A percentile compares a stretch with the other conserved stretches of the same genome.
Conservation (phyloP, 2,329 filamentous ascomycete genomes). For the Juglanconis sp. region DNA sequence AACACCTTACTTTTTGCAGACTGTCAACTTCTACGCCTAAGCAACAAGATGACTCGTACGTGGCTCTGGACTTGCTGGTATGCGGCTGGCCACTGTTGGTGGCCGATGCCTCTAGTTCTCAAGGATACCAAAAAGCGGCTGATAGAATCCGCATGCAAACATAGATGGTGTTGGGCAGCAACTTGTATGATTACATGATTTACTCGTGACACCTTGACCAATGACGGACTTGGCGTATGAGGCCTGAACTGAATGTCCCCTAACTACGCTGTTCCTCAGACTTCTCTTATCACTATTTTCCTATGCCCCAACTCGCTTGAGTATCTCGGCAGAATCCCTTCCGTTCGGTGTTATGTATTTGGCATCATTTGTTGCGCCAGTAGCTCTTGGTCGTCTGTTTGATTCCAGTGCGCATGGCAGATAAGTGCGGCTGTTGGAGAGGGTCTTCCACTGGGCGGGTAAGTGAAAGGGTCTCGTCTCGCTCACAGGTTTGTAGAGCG, state of each 20-base stretch:
- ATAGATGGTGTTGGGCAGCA: constrained; percentile 1
- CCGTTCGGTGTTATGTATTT: too few relatives aligned
- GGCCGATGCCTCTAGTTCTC: constrained; percentile 10
- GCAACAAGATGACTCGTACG: constrained; percentile 2
- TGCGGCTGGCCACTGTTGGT: neutral
- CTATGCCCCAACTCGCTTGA: too few relatives aligned
- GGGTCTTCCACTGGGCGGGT: too few relatives aligned
- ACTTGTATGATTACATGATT: constrained; percentile 2
- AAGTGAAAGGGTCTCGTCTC: too few relatives aligned
- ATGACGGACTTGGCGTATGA: neutral
- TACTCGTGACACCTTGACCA: neutral
- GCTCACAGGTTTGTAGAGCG: too few relatives aligned
- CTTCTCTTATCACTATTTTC: neutral
- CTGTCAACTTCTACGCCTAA: constrained; percentile 56
- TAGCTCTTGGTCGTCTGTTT: too few relatives aligned
- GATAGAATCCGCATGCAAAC: neutral
- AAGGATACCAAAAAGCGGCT: constrained; percentile 3
- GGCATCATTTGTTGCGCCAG: too few relatives aligned
- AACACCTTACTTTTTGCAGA: constrained; percentile 32
- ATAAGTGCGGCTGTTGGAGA: too few relatives aligned
- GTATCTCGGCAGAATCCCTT: too few relatives aligned
- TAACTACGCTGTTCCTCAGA: neutral
- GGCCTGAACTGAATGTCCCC: neutral
- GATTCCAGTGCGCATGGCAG: too few relatives aligned
- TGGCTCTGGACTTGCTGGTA: neutral